These are phyloP conservation scores for Vickermania ingenoplastis DNA, from an alignment of 208 protist genomes.

Conservation along the genomic window DNA sequence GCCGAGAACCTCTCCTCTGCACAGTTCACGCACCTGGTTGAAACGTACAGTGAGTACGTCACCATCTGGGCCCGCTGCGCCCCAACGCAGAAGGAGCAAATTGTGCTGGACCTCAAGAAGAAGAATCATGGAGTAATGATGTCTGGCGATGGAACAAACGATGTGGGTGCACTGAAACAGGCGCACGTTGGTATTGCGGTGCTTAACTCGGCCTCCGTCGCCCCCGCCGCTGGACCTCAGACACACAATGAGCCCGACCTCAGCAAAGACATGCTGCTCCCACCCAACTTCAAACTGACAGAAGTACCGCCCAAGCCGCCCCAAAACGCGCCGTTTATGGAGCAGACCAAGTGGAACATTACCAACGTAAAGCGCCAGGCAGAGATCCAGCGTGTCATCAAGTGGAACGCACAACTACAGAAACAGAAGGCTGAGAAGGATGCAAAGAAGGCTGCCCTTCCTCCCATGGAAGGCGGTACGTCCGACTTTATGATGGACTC, in stretches of 20 bases:
- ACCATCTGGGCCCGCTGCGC: constrained; percentile 87
- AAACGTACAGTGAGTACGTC: constrained; percentile 66
- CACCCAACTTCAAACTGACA: constrained; percentile 79
- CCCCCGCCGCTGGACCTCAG: constrained; percentile 35
- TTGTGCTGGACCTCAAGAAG: constrained; percentile 82
- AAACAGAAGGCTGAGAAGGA: constrained; percentile 37
- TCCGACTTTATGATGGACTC: constrained; percentile 88
- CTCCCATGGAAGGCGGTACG: constrained; percentile 2
- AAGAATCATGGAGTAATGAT: constrained; percentile 87
- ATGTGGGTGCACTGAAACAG: constrained; percentile 99
- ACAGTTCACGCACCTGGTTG: constrained; percentile 34
- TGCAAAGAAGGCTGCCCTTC: constrained; percentile 39
- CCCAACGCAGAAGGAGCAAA: constrained; percentile 84
- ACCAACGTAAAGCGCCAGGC: constrained; percentile 69
- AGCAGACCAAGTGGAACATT: constrained; percentile 71
- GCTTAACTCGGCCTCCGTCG: constrained; percentile 80
- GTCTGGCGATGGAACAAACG: constrained; percentile 93
- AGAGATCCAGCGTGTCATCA: constrained; percentile 67
- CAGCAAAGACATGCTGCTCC: constrained; percentile 59
- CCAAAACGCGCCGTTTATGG: constrained; percentile 56
- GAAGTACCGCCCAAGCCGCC: constrained; percentile 54
- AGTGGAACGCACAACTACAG: constrained; percentile 77
- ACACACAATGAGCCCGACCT: constrained; percentile 84
- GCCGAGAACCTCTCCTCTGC: constrained; percentile 40
- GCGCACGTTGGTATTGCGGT: constrained; percentile 97